Conservation (phyloP, 768 basidiomycete species). For the Russula ochroleuca region DNA sequence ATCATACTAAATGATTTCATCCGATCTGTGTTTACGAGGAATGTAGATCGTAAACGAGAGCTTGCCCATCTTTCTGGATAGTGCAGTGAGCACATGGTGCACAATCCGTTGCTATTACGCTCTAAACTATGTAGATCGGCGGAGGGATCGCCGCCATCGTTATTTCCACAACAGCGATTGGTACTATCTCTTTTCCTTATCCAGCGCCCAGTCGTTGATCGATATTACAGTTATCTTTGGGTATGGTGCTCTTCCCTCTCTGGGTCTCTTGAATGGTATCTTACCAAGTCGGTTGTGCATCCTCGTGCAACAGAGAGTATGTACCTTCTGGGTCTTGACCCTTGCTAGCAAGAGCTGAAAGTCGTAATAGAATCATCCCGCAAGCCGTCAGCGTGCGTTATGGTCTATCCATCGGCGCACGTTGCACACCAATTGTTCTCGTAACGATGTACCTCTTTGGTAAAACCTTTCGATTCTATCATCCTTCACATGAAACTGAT, state of each 20-base stretch:
- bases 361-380: slow-evolving; percentile 49
- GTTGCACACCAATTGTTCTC: slow-evolving; percentile 49
- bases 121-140: slow-evolving; percentile 39
- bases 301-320: slow-evolving; percentile 10
- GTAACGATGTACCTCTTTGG: slow-evolving; percentile 48
- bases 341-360: neutral
- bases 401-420: slow-evolving; percentile 53
- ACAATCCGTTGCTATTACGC: neutral
- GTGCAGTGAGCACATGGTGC: slow-evolving; percentile 43
- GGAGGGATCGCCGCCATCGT: slow-evolving; percentile 73
- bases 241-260: slow-evolving; percentile 39
- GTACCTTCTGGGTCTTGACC: neutral
- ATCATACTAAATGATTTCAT: neutral
- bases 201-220: slow-evolving; percentile 6
- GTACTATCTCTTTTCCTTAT: slow-evolving; percentile 35
- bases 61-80: slow-evolving; percentile 77
- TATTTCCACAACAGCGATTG: slow-evolving; percentile 74
- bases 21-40: neutral
- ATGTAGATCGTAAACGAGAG: slow-evolving; percentile 73
- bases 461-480: slow-evolving; percentile 27
- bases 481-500: neutral
- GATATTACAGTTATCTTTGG: slow-evolving; percentile 66
- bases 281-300: neutral
- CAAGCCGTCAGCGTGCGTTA: slow-evolving; percentile 72
- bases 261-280: neutral